phyloP scores from a whole-genome alignment of 345 rosid species.

The Brassica rapa region DNA sequence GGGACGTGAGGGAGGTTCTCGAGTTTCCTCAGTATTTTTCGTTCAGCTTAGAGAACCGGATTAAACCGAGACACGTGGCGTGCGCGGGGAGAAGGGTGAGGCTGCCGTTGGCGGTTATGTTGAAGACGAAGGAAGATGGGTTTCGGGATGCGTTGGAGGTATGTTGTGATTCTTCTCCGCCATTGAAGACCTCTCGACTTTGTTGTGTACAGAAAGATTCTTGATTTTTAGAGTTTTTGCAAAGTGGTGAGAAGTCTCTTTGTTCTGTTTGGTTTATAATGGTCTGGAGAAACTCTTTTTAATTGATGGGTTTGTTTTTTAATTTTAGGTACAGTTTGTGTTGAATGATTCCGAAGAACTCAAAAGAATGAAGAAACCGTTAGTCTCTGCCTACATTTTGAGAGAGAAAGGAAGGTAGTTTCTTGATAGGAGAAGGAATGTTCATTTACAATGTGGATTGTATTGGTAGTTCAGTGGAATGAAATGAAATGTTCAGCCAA shows the following conservation, averaged over 20 bases:
- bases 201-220: constrained; percentile 52
- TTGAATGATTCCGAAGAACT: constrained; percentile 26
- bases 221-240: constrained; percentile 35
- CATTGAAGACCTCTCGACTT: constrained; percentile 63
- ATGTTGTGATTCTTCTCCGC: constrained; percentile 70
- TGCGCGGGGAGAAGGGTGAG: constrained; percentile 73
- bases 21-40: constrained; percentile 90
- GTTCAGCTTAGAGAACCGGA: constrained; percentile 82
- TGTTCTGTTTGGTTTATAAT: background rate
- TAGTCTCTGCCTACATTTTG: constrained; percentile 23
- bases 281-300: constrained; percentile 1
- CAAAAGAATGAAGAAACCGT: constrained; percentile 20
- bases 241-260: constrained; percentile 12
- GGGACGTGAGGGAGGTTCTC: constrained; percentile 73
- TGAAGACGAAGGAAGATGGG: constrained; percentile 61
- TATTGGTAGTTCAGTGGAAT: constrained; percentile 1
- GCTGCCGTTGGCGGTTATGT: constrained; percentile 61
- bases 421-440: constrained; percentile 12
- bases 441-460: constrained; percentile 21
- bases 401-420: background rate
- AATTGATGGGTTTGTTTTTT: constrained; percentile 1
- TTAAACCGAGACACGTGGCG: constrained; percentile 71
- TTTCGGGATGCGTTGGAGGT: constrained; percentile 62
- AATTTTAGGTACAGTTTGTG: constrained; percentile 38
- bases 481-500: background rate